Base-by-base conservation (phyloP, 495 filamentous ascomycete species). In the Astrocystis sublimbata region DNA sequence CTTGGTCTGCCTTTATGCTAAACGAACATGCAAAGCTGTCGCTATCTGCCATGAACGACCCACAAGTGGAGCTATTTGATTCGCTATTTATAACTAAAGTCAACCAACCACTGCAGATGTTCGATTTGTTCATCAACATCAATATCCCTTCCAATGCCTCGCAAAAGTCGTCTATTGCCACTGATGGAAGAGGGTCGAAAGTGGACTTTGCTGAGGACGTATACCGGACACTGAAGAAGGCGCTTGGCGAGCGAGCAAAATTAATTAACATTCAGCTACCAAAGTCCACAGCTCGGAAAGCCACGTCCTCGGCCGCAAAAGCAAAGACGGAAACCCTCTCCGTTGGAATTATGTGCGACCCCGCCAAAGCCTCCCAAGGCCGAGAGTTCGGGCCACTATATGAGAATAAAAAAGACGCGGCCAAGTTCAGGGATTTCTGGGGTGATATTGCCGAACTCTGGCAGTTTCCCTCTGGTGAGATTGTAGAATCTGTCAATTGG, bases 311-410 rank as follows among this genome's bases (percentile, higher is more conserved):
- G 4, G 60, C 72, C 6, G 60, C 69, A 4, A 45, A 66, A n/a
- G 28, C 52, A 7, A 68, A 68, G 21, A 54, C 61, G n/a, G 66
- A 55, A 6, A 60, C 62, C 8, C 60, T 94, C 15, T 73, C 81
- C 12, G 77, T 94, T 43, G 88, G 90, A 0, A 76, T 98, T 35
- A 68, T 89, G 17, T 83, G 96, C 33, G 80, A 97, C 70, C 79
- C 89, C 2, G 78, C 81, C 9, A 89, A 92, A 66, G 85, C 86
- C 54, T 76, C 81, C 45, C 87, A 92, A 21, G 78, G 83, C 21
- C 87, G 97, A 43, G 94, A 98, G 67, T 88, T 91, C 68, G 94
- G 94, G 2, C 94, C 94, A 2, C 71, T 87, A 0, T 91, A 91
- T 4, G 91, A 97, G 71, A 81, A 92, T 49, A 92, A 86, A 70